Evolutionary conservation across 306 rosid species (phyloP), one percentile per base, ranked within the genome.

Genomic region (Hippophae tibetana): DNA sequence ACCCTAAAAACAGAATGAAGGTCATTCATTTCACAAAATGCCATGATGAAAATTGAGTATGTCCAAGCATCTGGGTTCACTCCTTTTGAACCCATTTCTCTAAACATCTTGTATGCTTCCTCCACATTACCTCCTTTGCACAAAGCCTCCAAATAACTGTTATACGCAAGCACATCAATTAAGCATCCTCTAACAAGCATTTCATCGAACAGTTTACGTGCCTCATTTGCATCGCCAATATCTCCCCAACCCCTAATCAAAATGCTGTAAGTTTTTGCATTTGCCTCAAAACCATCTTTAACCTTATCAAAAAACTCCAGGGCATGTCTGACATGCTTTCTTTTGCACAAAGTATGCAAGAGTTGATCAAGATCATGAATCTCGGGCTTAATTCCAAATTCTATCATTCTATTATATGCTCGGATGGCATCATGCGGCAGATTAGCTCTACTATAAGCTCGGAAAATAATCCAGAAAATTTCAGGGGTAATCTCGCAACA

Each of bases 241-340:
- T 78, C 86, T 5, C 86, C 95, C 96, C 95, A 85, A 14, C 98
- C 96, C 55, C 76, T 69, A 13, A 84, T 83, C 85, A 90, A 66
- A 76, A 90, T 83, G 73, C 94, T 87, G 58, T 74, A 81, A 63
- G 82, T 70, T 46, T 85, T 87, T 26, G 75, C 77, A 57, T 70
- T 78, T 54, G 73, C 64, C 58, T 70, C 43, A 68, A 81, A 82
- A 47, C 70, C 76, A 57, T 47, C 64, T 81, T 85, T 85, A 26
- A 66, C 76, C 63, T 81, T 75, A 67, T 87, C 79, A 14, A 87
- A 90, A 80, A 83, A 79, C 10, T 79, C 73, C 10, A 79, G 95
- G 51, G 98, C 98, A 55, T 79, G 76, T 51, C 62, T 74, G 46
- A 79, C 77, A 23, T 85, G 96, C 69, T 78, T 87, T 77, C 82